Evolutionary conservation across 306 rosid species (phyloP), one percentile per base, ranked within the genome.

Genomic region (Vachellia collinsii): DNA sequence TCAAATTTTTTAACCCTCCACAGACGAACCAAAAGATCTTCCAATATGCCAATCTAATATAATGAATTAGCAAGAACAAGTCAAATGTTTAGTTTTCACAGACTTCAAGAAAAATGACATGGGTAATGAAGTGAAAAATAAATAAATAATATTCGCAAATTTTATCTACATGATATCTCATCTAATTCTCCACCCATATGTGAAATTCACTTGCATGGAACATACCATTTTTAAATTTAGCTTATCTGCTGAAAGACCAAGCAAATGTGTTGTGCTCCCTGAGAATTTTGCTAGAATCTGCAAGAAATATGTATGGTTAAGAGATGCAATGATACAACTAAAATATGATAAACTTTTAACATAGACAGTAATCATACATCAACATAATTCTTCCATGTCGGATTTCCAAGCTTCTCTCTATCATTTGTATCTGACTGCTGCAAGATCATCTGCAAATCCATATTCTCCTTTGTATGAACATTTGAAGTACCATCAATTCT

Each of bases 1-100:
- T 89, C 93, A 50, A 77, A 83, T 83, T 89, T 89, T 84, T 84
- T 90, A 85, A 85, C 80, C 80, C 88, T 89, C 89, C 79, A 79
- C 61, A 80, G 87, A 79, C 73, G 87, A 81, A 69, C 86, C 90
- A 89, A 84, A 74, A 82, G 61, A 85, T 93, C 98, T 83, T 90
- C 97, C 79, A 96, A 82, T 80, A 29, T 81, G 72, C 83, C 84
- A 76, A 96, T 88, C 99, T 96, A 75, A 84, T 44, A 82, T 75
- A 43, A 75, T 81, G 65, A 56, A 72, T 72, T 67, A 74, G 64
- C 50, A 37, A 8, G 48, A 63, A 25, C 43, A 13, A 71, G 36
- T 51, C 23, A 54, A 9, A 78, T 48, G 72, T 37, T 59, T 5
- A n/a, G 39, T 63, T 64, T 11, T 22, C 53, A 65, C 65, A 78